phyloP scores from a whole-genome alignment of 345 rosid genomes.

The Eucalyptus victrix region DNA sequence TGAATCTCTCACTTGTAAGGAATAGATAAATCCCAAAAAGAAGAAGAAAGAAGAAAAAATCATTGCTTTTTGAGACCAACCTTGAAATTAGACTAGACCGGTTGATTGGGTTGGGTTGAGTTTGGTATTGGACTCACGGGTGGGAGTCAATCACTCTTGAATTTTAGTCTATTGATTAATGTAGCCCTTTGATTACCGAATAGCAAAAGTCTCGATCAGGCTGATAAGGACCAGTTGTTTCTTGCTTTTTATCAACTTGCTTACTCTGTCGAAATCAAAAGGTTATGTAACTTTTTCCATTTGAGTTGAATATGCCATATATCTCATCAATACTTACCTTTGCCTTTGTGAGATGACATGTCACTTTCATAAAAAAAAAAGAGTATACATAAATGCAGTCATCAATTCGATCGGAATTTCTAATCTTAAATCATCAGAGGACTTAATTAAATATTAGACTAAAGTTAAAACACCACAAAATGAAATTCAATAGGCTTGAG shows the following conservation, averaged over 20 bases:
- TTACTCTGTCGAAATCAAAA: no score
- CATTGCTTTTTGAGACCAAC: no score
- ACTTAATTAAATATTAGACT: background rate
- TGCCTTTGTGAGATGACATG: background rate
- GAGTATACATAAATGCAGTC: background rate
- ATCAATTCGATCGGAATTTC: background rate
- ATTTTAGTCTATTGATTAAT: background rate
- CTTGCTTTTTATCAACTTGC: no score
- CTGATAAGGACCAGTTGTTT: background rate
- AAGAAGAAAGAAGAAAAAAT: no score
- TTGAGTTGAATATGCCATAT: background rate
- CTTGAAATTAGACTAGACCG: no score
- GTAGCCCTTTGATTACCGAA: background rate
- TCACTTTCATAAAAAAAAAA: background rate
- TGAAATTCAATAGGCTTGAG: background rate
- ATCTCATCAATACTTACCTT: background rate
- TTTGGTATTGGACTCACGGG: no score
- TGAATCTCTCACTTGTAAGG: background rate
- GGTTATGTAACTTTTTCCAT: background rate
- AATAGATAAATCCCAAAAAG: background rate
- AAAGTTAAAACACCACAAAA: background rate
- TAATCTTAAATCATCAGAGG: background rate
- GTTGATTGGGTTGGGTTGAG: no score
- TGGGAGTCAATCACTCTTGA: background rate
- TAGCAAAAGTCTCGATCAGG: background rate